A percentile compares a stretch with the other conserved stretches of the same genome.
phyloP scores from a whole-genome alignment of 73 alveolate species.

The Durusdinium trenchii region DNA sequence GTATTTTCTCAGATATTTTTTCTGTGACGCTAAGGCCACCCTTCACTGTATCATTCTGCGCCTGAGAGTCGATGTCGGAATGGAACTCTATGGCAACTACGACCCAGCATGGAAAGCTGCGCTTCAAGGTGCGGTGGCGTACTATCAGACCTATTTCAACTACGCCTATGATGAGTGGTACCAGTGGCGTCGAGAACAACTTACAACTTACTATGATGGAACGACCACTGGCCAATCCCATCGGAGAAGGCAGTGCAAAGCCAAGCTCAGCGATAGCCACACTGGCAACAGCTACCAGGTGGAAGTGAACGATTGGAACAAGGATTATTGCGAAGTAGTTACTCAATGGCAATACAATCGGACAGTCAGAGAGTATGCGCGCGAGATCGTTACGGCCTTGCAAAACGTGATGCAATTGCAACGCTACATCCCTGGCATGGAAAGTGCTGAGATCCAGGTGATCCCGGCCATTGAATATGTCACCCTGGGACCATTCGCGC shows the following conservation, averaged over 20 bases:
- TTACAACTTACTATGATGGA: not conserved
- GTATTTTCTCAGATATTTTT: no score
- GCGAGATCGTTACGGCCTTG: constrained; percentile 4
- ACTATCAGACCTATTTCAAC: constrained; percentile 43
- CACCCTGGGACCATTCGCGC: constrained; percentile 40
- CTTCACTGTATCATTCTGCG: not conserved
- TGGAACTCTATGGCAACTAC: not conserved
- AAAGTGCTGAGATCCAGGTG: constrained; percentile 10
- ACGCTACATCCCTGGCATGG: constrained; percentile 59
- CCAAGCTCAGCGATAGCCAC: not conserved
- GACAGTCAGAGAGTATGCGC: not conserved
- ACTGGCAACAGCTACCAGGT: not conserved
- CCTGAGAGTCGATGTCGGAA: not conserved
- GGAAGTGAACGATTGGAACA: not conserved
- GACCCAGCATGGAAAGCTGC: constrained; percentile 27
- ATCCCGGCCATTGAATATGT: constrained; percentile 16
- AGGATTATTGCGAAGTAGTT: not conserved
- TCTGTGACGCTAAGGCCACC: not conserved
- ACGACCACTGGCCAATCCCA: not conserved
- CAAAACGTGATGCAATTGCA: constrained; percentile 16
- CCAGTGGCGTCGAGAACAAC: not conserved
- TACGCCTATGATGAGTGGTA: constrained; percentile 25
- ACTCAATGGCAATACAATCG: not conserved
- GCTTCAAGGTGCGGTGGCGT: constrained; percentile 37
- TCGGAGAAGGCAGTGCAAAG: not conserved